Conservation (phyloP, 805 yeast species). For the Candida boleticola region DNA sequence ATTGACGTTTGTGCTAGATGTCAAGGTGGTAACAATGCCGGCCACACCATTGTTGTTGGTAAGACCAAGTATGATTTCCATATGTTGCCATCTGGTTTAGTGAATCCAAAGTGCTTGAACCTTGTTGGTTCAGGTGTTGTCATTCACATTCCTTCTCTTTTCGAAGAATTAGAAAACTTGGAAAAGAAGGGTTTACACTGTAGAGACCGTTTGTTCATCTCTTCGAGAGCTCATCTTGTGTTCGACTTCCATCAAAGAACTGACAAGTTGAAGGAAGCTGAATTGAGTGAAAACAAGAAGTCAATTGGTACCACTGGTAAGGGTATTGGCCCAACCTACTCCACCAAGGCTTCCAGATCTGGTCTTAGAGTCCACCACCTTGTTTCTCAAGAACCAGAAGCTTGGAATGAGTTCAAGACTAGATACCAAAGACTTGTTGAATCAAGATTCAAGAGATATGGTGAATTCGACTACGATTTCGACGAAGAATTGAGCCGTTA, state of each 20-base stretch:
- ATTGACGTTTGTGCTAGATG: conserved; percentile 97
- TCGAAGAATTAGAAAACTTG: conserved; percentile 77
- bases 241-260: conserved; percentile 98
- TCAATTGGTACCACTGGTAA: conserved; percentile 97
- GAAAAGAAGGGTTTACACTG: conserved; percentile 80
- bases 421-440: conserved; percentile 74
- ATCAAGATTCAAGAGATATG: conserved; percentile 86
- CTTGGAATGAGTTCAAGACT: conserved; percentile 88
- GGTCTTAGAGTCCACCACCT: conserved; percentile 97
- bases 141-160: conserved; percentile 89
- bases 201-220: conserved; percentile 74
- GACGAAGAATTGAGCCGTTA: conserved; percentile 79
- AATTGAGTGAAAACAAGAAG: conserved; percentile 74
- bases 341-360: conserved; percentile 94
- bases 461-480: conserved; percentile 83
- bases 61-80: conserved; percentile 93
- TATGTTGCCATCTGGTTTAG: conserved; percentile 98
- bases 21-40: conserved; percentile 99
- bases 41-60: conserved; percentile 95
- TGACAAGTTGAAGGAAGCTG: conserved; percentile 92
- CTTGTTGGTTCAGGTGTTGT: conserved; percentile 96
- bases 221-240: conserved; percentile 93
- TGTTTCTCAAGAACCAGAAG: conserved; percentile 81
- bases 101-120: conserved; percentile 87
- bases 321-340: conserved; percentile 98